Conservation (phyloP, 352 stramenopile genomes). For the Phytophthora ohioensis region DNA sequence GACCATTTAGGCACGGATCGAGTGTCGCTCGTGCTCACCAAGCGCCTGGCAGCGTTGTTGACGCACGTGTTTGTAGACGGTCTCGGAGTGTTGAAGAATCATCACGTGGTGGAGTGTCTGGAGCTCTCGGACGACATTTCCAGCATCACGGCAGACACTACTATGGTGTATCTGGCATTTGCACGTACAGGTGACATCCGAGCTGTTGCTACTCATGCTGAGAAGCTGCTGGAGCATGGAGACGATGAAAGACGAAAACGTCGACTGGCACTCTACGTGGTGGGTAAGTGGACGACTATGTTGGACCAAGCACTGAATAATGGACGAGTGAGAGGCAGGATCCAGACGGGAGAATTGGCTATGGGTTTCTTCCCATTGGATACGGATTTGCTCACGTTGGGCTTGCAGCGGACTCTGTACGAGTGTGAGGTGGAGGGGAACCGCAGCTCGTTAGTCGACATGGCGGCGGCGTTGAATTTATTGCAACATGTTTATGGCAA, state of each 20-base stretch:
- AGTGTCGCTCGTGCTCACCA: slow-evolving; percentile 65
- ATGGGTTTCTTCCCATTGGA: slow-evolving; percentile 74
- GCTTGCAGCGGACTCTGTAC: slow-evolving; percentile 58
- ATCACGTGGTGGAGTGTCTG: slow-evolving; percentile 59
- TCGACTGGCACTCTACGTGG: slow-evolving; percentile 48
- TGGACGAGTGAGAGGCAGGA: slow-evolving; percentile 40
- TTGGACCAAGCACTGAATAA: slow-evolving; percentile 54
- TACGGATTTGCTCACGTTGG: slow-evolving; percentile 66
- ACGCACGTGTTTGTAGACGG: slow-evolving; percentile 69
- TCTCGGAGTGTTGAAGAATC: slow-evolving; percentile 43
- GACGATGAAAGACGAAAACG: slow-evolving; percentile 19
- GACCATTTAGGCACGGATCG: slow-evolving; percentile 40
- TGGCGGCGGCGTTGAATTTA: slow-evolving; percentile 55
- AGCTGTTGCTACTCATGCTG: slow-evolving; percentile 53
- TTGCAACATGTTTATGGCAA: slow-evolving; percentile 66
- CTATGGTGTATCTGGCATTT: slow-evolving; percentile 61
- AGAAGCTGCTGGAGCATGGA: slow-evolving; percentile 44
- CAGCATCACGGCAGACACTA: slow-evolving; percentile 39
- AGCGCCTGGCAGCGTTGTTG: slow-evolving; percentile 62
- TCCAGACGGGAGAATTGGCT: slow-evolving; percentile 52
- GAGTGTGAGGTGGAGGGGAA: slow-evolving; percentile 61
- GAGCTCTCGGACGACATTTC: slow-evolving; percentile 61
- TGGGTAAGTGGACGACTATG: slow-evolving; percentile 64
- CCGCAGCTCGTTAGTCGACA: slow-evolving; percentile 57
- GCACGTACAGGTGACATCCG: slow-evolving; percentile 54